Base-by-base conservation (phyloP, 352 stramenopile genomes). In the Phytopythium chamaehyphon region DNA sequence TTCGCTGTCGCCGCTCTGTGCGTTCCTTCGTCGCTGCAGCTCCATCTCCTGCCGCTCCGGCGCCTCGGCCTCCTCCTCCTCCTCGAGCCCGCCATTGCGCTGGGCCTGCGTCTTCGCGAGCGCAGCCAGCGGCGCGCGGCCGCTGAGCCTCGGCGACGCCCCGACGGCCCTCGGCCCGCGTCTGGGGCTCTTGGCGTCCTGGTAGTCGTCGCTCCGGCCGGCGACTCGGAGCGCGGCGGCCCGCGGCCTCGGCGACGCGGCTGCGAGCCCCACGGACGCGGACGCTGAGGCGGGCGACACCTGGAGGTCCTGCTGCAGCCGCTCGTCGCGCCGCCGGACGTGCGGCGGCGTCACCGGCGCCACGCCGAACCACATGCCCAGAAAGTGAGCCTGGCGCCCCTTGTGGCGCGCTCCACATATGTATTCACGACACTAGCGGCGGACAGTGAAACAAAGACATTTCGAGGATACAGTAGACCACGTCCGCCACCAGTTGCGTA, bases 281-380 rank as follows among this genome's bases (percentile, higher is more conserved):
- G 10, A 46, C n/a, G n/a, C n/a, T n/a, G n/a, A n/a, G n/a, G n/a
- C n/a, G 28, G 5, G 56, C 1, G 8, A 16, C 31, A 52, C 44
- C 10, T 21, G 49, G 22, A 23, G 52, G 38, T 62, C 57, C 19
- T 39, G 37, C 36, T 64, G 50, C 2, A 63, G 39, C 6, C 47
- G 54, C 24, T 64, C 62, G 3, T 45, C 54, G 21, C 54, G 52
- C 38, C 56, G 47, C 19, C 69, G 62, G 18, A 73, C 68, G 38
- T 69, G 67, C 19, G 64, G 66, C 9, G 71, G 69, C 23, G 69
- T 79, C 52, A 66, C 62, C n/a, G 77, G 77, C 19, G 77, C 77
- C 40, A 88, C 54, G 59, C 77, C 74, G 50, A 88, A 86, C 74
- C 77, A 88, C 77, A 88, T 88, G 14, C 1, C 11, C 14, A 49